Base-by-base conservation (phyloP, 2,329 filamentous ascomycete genomes). In the Colletotrichum sp. region DNA sequence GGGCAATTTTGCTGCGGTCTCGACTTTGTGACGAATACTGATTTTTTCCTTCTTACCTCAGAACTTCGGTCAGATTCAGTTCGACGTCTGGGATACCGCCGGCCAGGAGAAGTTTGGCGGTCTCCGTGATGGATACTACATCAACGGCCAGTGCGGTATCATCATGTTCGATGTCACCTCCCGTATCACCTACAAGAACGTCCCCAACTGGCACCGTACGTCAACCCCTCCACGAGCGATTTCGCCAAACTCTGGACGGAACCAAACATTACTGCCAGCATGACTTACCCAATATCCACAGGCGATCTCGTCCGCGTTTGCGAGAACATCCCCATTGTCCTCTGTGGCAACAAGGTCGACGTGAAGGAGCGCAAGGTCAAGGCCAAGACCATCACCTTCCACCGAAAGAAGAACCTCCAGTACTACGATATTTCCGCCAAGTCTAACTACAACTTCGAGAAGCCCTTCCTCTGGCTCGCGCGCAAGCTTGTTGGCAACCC, bases 121-220 rank as follows among this genome's bases (percentile, higher is more conserved):
- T 92, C 95, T 99, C 84, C 95, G 96, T 90, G 96, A 99, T 89
- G 96, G 96, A 82, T 99, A 99, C 93, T 99, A 99, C 92, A 99
- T 99, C 92, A 98, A 98, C 91, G 96, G 96, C 85, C 96, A 99
- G 90, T 99, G 96, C 89, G 96, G 97, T 90, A 98, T 99, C 91
- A 99, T 99, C 93, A 99, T 99, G 96, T 99, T 99, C 88, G 96
- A 99, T 88, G 96, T 99, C 81, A 99, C 97, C 79, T 98, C 96
- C 82, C 95, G 97, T 86, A 99, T 99, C 88, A 99, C 97, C 87
- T 99, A 99, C 94, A 99, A 99, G 95, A 99, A 99, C 91, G 97
- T 99, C 80, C 97, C 97, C 90, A 99, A 99, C 95, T 99, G 97
- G 97, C 97, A 99, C 90, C 97, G 97, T 98, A 93, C 87, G 95